Evolutionary conservation across 495 filamentous ascomycete species (phyloP), one percentile per base, ranked within the genome.

Genomic region (Trichocladium antarcticum): DNA sequence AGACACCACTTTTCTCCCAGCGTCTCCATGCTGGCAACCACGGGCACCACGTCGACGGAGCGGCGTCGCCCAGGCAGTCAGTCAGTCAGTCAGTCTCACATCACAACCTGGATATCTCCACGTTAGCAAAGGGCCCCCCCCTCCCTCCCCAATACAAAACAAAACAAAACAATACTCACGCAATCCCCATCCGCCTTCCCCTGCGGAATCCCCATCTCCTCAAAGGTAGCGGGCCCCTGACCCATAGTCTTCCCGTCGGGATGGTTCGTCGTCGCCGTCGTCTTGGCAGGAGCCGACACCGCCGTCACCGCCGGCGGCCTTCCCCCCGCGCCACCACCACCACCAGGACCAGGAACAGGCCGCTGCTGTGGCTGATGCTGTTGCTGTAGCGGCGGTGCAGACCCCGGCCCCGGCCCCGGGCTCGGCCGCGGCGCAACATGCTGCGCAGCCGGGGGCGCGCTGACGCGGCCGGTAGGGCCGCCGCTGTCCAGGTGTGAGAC

Each of bases 211-310:
- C 90, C 90, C 92, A 98, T 98, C 60, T 90, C 89, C 60, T 96
- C 90, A 62, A 98, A 98, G 3, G 92, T 98, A 63, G 93, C 87
- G 4, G 92, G 92, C 9, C 93, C 92, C 62, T 87, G 85, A 40
- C 81, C 79, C 16, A 81, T 76, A 21, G 74, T 74, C 45, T 72
- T 75, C 22, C 60, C 62, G 49, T 60, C 63, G 8, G 62, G 60
- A 53, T 61, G 60, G n/a, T 0, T 15, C 14, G 42, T 9, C 21
- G 27, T 43, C 3, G 39, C 7, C 27, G 28, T 16, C 31, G 15
- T 28, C n/a, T 60, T 61, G 8, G 62, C 58, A 53, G 60, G 60
- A 10, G 0, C 22, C 14, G 42, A 6, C 21, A 28, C 39, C 3
- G 39, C 7, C 27, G 28, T 16, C 31, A 9, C 17, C 17, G 29